Evolutionary conservation across 2,329 filamentous ascomycete species (phyloP).

Genomic region (Clarireedia monteithiana): DNA sequence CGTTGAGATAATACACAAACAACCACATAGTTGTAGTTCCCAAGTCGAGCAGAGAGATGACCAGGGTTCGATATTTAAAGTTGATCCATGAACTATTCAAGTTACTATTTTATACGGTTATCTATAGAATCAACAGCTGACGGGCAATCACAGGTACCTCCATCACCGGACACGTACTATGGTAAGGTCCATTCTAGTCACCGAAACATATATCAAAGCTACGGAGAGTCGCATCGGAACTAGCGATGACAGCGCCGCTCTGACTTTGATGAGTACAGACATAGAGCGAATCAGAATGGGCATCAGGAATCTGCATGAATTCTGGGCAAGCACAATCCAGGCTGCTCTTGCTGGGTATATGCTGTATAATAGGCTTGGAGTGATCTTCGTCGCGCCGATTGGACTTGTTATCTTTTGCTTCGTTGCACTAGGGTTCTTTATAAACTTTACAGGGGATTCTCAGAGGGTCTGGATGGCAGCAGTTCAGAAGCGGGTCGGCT

Average conservation of each 20-base stretch:
- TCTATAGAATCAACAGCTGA: not conserved
- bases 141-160: not conserved
- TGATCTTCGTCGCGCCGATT: slow-evolving; percentile 33
- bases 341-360: slow-evolving; percentile 31
- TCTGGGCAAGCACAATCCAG: slow-evolving; percentile 21
- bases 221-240: slow-evolving; percentile 23
- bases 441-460: slow-evolving; percentile 10
- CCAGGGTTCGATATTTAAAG: too few relatives aligned
- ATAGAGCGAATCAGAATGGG: slow-evolving; percentile 14
- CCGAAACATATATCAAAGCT: slow-evolving; percentile 42
- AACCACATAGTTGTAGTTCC: too few relatives aligned
- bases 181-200: slow-evolving; percentile 34
- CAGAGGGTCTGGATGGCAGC: slow-evolving; percentile 16
- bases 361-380: slow-evolving; percentile 20
- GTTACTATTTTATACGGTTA: not conserved
- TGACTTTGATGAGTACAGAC: slow-evolving; percentile 25
- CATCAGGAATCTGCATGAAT: not conserved
- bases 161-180: slow-evolving; percentile 8
- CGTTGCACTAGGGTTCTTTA: slow-evolving; percentile 14
- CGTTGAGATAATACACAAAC: too few relatives aligned
- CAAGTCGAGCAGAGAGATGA: too few relatives aligned
- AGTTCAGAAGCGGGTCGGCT: slow-evolving; percentile 11
- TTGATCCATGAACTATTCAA: too few relatives aligned
- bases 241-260: slow-evolving; percentile 9
- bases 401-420: slow-evolving; percentile 33